Conservation (phyloP, 2,329 filamentous ascomycete genomes). For the Colletotrichum lentis region DNA sequence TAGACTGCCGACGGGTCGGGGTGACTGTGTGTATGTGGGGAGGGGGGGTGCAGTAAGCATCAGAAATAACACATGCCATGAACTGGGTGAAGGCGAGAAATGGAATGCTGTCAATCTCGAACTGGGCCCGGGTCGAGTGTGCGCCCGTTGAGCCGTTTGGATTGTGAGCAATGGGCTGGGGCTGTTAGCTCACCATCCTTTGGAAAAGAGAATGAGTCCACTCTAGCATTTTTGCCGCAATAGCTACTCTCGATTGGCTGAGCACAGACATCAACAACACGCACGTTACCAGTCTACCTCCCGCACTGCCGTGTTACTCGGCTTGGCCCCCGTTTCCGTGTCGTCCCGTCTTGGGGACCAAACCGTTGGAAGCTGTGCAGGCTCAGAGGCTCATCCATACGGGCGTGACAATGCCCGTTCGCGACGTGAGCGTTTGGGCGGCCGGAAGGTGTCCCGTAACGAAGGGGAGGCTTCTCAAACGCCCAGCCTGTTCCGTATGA, state of each 20-base stretch:
- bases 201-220: conserved; percentile 26
- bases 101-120: conserved; percentile 34
- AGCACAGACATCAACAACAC: conserved; percentile 9
- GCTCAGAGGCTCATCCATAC: neutral
- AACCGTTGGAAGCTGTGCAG: neutral
- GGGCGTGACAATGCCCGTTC: neutral
- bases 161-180: neutral
- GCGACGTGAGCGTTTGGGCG: neutral
- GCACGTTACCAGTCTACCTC: neutral
- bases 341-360: conserved; percentile 1
- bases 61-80: conserved; percentile 24
- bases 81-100: conserved; percentile 19
- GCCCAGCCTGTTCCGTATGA: conserved; percentile 5
- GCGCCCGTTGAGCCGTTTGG: neutral
- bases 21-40: conserved; percentile 14
- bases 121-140: neutral
- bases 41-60: neutral
- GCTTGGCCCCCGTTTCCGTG: conserved; percentile 11
- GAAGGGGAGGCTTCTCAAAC: conserved; percentile 5
- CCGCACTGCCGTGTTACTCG: neutral
- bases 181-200: neutral
- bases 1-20: conserved; percentile 23
- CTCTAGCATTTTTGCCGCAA: conserved; percentile 16
- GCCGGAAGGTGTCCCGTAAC: neutral
- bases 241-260: neutral